These are phyloP conservation scores for Wickerhamiella brachini DNA, from an alignment of 805 yeast species.

Conservation along the genomic window DNA sequence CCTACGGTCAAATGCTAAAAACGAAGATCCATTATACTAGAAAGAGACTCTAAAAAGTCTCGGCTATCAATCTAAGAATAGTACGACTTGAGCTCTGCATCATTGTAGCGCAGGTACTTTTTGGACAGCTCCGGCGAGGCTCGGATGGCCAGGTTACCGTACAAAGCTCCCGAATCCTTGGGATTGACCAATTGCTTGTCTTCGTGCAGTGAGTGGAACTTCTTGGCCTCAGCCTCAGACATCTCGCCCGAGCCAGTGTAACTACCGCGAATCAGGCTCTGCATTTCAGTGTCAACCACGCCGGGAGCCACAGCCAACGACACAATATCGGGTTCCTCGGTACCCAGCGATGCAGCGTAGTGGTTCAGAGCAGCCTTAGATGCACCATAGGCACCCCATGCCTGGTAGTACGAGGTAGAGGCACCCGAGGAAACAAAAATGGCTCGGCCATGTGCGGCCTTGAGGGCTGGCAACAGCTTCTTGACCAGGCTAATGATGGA, in stretches of 20 bases:
- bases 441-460: constrained; percentile 42
- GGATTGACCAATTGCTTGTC: constrained; percentile 51
- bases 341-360: constrained; percentile 49
- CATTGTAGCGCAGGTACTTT: constrained; percentile 42
- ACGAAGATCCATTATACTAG: no score
- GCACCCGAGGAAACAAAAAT: constrained; percentile 90
- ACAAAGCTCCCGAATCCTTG: constrained; percentile 55
- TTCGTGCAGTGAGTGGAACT: constrained; percentile 51
- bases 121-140: constrained; percentile 51
- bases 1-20: no score
- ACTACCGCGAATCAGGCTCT: constrained; percentile 55
- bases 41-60: no score
- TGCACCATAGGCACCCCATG: constrained; percentile 88
- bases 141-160: constrained; percentile 55
- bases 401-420: constrained; percentile 42
- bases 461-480: constrained; percentile 35
- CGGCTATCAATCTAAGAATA: not conserved
- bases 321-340: constrained; percentile 48
- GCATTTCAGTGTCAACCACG: constrained; percentile 88
- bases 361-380: constrained; percentile 87
- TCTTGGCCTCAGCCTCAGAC: constrained; percentile 42
- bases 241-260: constrained; percentile 38
- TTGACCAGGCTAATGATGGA: constrained; percentile 50
- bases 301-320: constrained; percentile 83
- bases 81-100: constrained; percentile 8